Base-by-base conservation (phyloP, 192 early-diverging fungal genomes). In the Mortierella claussenii region DNA sequence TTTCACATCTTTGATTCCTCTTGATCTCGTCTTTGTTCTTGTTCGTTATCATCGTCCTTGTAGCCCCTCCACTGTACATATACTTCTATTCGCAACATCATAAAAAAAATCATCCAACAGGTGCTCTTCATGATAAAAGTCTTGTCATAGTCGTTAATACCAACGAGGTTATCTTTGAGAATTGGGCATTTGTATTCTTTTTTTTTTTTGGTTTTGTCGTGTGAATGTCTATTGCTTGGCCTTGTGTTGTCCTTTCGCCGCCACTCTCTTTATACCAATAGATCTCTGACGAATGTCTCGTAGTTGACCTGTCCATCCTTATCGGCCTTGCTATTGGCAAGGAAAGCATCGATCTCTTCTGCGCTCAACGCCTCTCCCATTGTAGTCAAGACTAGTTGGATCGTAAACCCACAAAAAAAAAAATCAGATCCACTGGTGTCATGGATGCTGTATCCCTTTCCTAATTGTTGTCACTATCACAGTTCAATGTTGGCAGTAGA, bases 281-380 rank as follows among this genome's bases (percentile, higher is more conserved):
- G 31, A 27, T 66, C 64, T 13, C 54, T 36, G 52, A 62, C 68
- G 55, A 70, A 70, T 31, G 26, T 42, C 68, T 92, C 92, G 81
- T 94, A 94, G 81, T 92, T 90, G 65, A 94, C 90, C 53, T 87
- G 85, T n/a, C 92, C 93, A 52, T 92, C 85, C 66, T 90, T 89
- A 78, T 91, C 89, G 65, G 91, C 82, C 31, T 88, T 80, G 26
- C 88, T 85, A 57, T 85, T 86, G 69, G 88, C 89, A 37, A 94
- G 70, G 43, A 94, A 81, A 66, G 92, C 90, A 60, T 92, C 89
- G 18, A 94, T 85, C 69, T 94, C 92, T 15, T 82, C 86, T 44
- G 91, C 87, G 7, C 81, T 81, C 55, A 94, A 82, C 26, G 87
- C 89, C 78, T 94, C 93, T 49, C 93, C 93, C 55, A 94, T 82